Conservation (phyloP, 2,329 filamentous ascomycete species). For the Pseudogymnoascus sp. region DNA sequence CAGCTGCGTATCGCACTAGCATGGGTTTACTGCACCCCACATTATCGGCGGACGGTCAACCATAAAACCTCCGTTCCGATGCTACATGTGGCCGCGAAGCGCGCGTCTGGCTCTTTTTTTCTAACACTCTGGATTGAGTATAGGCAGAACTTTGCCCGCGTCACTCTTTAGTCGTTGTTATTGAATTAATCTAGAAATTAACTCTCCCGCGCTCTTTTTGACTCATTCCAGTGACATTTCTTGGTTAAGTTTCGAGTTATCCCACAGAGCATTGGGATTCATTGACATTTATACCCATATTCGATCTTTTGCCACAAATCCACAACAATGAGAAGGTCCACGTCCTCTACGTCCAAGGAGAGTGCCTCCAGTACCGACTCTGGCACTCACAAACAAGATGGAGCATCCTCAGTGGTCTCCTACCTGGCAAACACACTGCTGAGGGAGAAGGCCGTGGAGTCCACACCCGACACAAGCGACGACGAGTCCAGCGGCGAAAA, state of each 20-base stretch:
- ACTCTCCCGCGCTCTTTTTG: background rate
- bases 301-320: background rate
- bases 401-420: background rate
- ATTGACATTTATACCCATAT: background rate
- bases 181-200: background rate
- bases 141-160: constrained; percentile 3
- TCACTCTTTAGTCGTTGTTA: background rate
- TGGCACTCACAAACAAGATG: background rate
- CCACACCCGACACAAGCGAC: constrained; percentile 14
- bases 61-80: background rate
- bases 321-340: background rate
- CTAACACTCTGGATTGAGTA: background rate
- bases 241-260: background rate
- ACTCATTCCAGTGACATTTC: background rate
- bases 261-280: background rate
- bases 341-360: background rate
- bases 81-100: background rate
- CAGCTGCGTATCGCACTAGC: background rate
- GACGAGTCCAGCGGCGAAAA: constrained; percentile 32
- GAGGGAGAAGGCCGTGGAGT: background rate
- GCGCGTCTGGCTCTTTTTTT: constrained; percentile 1
- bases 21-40: background rate
- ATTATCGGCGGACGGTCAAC: background rate
- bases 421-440: background rate
- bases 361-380: background rate